Percentiles rank a stretch among this genome's conserved stretches.
phyloP scores from a whole-genome alignment of 2,329 filamentous ascomycete species.

The Anthostomella pinea region DNA sequence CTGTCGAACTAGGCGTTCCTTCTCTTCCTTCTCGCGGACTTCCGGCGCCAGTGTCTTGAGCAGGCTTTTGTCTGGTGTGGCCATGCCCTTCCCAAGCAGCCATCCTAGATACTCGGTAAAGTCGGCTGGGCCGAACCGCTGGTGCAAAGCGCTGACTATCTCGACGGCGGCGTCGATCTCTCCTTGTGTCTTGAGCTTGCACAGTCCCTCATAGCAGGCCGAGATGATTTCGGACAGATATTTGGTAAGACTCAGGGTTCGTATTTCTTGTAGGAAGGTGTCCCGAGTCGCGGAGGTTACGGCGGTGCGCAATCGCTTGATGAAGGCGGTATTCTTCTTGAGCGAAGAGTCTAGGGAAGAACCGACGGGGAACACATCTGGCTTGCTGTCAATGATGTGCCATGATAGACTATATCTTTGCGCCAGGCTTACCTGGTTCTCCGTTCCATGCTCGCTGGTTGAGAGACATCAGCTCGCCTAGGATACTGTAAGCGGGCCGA shows the following conservation, averaged over 20 bases:
- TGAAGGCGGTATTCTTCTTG: conserved; percentile 98
- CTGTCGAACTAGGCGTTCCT: conserved; percentile 84
- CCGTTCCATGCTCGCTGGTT: conserved; percentile 88
- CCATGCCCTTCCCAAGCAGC: conserved; percentile 87
- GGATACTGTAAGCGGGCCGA: conserved; percentile 9
- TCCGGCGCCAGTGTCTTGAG: conserved; percentile 78
- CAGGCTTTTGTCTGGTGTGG: conserved; percentile 80
- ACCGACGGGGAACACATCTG: conserved; percentile 76
- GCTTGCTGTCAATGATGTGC: conserved; percentile 16
- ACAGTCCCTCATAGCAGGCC: conserved; percentile 91
- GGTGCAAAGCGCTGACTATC: conserved; percentile 91
- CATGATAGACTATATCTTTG: conserved; percentile 2
- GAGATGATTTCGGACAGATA: conserved; percentile 97
- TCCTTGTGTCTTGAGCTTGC: conserved; percentile 84
- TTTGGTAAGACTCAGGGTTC: conserved; percentile 86
- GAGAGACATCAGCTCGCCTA: conserved; percentile 86
- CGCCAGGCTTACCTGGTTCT: conserved; percentile 64
- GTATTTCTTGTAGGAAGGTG: conserved; percentile 87
- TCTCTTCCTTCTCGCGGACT: conserved; percentile 90
- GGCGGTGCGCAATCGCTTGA: conserved; percentile 89
- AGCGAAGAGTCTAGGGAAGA: conserved; percentile 86
- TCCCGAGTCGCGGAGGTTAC: conserved; percentile 75
- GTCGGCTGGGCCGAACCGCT: conserved; percentile 85
- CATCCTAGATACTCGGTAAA: conserved; percentile 92
- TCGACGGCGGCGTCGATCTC: conserved; percentile 91